Base-by-base conservation (phyloP, 306 rosid genomes). In the Quercus gilva region DNA sequence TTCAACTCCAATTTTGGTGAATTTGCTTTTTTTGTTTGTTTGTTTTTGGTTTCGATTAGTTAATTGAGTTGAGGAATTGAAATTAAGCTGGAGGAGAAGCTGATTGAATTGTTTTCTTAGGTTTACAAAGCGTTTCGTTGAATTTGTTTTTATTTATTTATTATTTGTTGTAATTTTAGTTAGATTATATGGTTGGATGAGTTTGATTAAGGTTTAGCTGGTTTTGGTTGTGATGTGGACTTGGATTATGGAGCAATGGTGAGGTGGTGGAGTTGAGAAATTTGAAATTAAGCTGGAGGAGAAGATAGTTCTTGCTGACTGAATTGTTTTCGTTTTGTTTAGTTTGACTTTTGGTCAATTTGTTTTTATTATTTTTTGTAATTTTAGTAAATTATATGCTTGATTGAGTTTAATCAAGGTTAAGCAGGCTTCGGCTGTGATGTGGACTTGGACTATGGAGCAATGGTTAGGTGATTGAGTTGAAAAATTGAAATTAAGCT, bases 381-480 rank as follows among this genome's bases (percentile, higher is more conserved):
- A 41, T 49, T 11, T 49, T 49, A 49, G 15, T 49, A 49, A 49
- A 35, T 6, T 72, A 45, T 52, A 21, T 68, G 52, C 53, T 2
- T 2, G 20, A 33, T 49, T 4, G 9, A 25, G 52, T 49, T 7
- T 4, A 25, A 23, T 75, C 6, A 69, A 69, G 69, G 55, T 17
- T 41, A 70, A 21, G 4, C 15, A 10, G 57, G 20, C 43, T 68
- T 58, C 3, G 14, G 18, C 5, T 75, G 37, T 53, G 55, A 1
- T 1, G n/a, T 20, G 71, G 35, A 29, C 2, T 70, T 41, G 4
- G 20, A 35, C 45, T 65, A 6, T 29, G 69, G 69, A 76, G 77
- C 60, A 56, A 18, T 61, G 31, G 64, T 79, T 65, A 14, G 45
- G 56, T 56, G n/a, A 31, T 76, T 29, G 77, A 65, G 76, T 41